Percentiles rank a stretch among this genome's conserved stretches.
Evolutionary conservation across 2,329 filamentous ascomycete genomes (phyloP).

Genomic region (Bipolaris victoriae): DNA sequence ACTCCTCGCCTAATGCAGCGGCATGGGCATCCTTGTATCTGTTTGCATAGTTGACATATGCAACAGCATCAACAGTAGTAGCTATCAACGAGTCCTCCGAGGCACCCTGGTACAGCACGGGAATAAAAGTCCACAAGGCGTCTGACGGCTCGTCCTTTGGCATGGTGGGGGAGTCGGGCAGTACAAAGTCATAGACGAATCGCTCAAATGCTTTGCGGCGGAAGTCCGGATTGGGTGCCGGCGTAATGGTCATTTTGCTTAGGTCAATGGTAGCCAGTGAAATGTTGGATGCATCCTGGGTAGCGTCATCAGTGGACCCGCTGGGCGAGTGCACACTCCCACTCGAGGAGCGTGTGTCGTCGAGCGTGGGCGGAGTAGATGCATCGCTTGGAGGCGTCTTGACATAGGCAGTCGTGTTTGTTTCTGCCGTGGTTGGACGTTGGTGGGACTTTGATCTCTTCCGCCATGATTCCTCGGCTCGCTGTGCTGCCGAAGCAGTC

Average conservation of each 20-base stretch:
- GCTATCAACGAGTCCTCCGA: constrained; percentile 32
- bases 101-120: constrained; percentile 30
- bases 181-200: constrained; percentile 43
- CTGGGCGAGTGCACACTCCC: constrained; percentile 12
- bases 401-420: constrained; percentile 16
- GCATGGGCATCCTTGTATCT: constrained; percentile 35
- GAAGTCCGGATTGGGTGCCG: constrained; percentile 24
- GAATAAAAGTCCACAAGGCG: constrained; percentile 37
- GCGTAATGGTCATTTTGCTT: constrained; percentile 22
- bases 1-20: constrained; percentile 30
- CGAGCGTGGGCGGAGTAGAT: constrained; percentile 15
- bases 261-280: constrained; percentile 10
- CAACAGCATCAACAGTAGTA: constrained; percentile 32
- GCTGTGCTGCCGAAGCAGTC: constrained; percentile 42
- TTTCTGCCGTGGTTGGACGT: constrained; percentile 15
- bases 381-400: constrained; percentile 22
- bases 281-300: neutral
- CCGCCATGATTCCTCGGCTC: constrained; percentile 44
- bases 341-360: constrained; percentile 14
- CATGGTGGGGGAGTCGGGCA: constrained; percentile 24
- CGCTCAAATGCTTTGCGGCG: constrained; percentile 38
- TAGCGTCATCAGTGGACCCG: constrained; percentile 4
- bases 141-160: constrained; percentile 28
- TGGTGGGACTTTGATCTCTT: constrained; percentile 41
- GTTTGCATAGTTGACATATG: constrained; percentile 38